Base-by-base conservation (phyloP, 176 grass and related monocot genomes). In the Oryza glumipatula region DNA sequence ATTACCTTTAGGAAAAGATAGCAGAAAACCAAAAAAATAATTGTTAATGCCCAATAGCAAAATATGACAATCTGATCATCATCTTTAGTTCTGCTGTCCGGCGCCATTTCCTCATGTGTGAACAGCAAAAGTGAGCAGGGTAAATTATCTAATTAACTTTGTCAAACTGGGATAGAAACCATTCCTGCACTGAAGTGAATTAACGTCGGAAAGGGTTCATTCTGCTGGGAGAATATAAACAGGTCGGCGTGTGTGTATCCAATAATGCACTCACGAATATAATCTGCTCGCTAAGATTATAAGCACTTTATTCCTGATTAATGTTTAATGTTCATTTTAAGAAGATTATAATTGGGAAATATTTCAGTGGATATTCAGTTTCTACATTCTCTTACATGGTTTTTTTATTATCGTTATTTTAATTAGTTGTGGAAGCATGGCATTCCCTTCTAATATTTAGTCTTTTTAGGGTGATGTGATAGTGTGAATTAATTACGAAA, bases 181-280 rank as follows among this genome's bases (percentile, higher is more conserved):
- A 69, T 73, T 73, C 71, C 22, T 73, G 43, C 22, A 73, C 43
- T 48, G 65, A 46, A 14, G 41, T 72, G 23, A 72, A 71, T 19
- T 22, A 43, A 73, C 22, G 80, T 39, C 80, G 19, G 11, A 73
- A 65, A 82, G 52, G 38, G 23, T 82, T 72, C 80, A 73, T 72
- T 76, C 51, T 72, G 80, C 51, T 72, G n/a, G 68, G 36, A 61
- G 22, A 72, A 72, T 72, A 28, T 56, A 36, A 65, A 63, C 21
- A 63, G 58, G 58, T 23, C 58, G 58, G 0, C 44, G 74, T 70
- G 66, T 70, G 28, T 39, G 45, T 39, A 73, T 82, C 39, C 30
- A 65, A 41, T 73, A 82, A 73, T 73, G 80, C 39, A 65, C 65
- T 74, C 54, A 65, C 16, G 54, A 83, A 83, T 73, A 56, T 74